These are phyloP conservation scores for Hyphodiscus hymeniophilus DNA, from an alignment of 495 filamentous ascomycete species.

Conservation along the genomic window DNA sequence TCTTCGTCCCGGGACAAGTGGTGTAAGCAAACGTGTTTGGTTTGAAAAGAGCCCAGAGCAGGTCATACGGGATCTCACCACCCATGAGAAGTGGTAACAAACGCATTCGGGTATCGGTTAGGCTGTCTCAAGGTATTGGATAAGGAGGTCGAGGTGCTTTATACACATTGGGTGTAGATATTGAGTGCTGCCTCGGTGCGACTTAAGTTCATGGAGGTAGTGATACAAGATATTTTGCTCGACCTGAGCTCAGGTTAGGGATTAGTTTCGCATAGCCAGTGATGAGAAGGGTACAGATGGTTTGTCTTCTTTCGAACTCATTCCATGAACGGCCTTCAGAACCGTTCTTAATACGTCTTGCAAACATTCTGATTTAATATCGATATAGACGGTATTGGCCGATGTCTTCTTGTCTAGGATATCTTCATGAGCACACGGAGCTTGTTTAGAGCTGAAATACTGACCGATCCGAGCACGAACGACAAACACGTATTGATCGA, in stretches of 20 bases:
- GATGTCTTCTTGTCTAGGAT: constrained; percentile 12
- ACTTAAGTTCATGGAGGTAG: constrained; percentile 27
- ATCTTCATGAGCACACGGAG: not conserved
- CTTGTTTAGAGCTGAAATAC: not conserved
- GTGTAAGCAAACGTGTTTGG: constrained; percentile 34
- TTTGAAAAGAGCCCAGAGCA: constrained; percentile 39
- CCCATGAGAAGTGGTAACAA: constrained; percentile 28
- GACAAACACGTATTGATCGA: constrained; percentile 76
- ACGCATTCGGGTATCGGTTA: constrained; percentile 27
- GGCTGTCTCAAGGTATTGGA: constrained; percentile 30
- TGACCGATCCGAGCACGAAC: constrained; percentile 38
- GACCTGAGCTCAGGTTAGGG: constrained; percentile 18
- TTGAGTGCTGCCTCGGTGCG: constrained; percentile 2
- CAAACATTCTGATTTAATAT: constrained; percentile 14
- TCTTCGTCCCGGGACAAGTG: constrained; percentile 27
- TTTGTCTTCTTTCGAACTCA: constrained; percentile 15
- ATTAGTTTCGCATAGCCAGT: too few species aligned
- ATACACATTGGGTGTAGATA: not conserved
- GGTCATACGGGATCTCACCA: constrained; percentile 37
- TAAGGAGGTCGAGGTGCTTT: constrained; percentile 31
- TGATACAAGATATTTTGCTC: constrained; percentile 28
- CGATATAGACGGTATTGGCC: constrained; percentile 4
- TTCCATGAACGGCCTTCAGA: constrained; percentile 11
- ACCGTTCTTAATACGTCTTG: constrained; percentile 17
- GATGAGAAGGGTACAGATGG: too few species aligned